phyloP scores from a whole-genome alignment of 805 yeast genomes.

The Maudiozyma barnettii region DNA sequence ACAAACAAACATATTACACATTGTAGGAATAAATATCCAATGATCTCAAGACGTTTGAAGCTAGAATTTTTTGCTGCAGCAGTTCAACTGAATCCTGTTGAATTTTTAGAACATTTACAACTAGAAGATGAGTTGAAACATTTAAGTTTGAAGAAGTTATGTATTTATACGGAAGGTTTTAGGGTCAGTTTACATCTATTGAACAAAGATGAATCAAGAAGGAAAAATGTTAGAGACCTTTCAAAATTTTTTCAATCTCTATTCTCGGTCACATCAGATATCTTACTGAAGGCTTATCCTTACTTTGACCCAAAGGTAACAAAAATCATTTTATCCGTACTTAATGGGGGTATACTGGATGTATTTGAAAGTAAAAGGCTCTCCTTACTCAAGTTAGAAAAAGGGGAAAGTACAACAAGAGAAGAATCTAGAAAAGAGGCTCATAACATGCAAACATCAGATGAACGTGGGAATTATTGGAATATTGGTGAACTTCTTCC shows the following conservation, averaged over 20 bases:
- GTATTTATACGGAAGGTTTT: slow-evolving; percentile 29
- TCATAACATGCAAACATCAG: background rate
- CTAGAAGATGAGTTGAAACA: slow-evolving; percentile 9
- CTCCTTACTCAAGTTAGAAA: background rate
- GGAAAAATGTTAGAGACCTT: slow-evolving; percentile 8
- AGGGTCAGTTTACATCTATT: slow-evolving; percentile 20
- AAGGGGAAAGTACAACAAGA: background rate
- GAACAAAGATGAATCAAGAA: slow-evolving; percentile 13
- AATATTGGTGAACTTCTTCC: background rate
- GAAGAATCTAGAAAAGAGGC: background rate
- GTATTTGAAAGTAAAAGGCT: slow-evolving; percentile 7
- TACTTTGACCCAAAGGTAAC: slow-evolving; percentile 15
- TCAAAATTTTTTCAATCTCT: slow-evolving; percentile 23
- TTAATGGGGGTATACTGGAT: slow-evolving; percentile 10
- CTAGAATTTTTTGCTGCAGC: slow-evolving; percentile 20
- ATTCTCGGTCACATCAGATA: slow-evolving; percentile 12
- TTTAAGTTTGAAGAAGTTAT: slow-evolving; percentile 13
- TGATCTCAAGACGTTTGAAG: slow-evolving; percentile 12
- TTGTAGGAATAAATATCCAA: slow-evolving; percentile 13
- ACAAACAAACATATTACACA: slow-evolving; percentile 10
- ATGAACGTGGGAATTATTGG: slow-evolving; percentile 1
- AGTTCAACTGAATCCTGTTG: slow-evolving; percentile 21
- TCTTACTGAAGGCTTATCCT: slow-evolving; percentile 13
- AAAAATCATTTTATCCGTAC: slow-evolving; percentile 12
- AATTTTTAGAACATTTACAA: slow-evolving; percentile 19